These are phyloP conservation scores for Suillus hirtellus DNA, from an alignment of 768 basidiomycete species.

Conservation along the genomic window DNA sequence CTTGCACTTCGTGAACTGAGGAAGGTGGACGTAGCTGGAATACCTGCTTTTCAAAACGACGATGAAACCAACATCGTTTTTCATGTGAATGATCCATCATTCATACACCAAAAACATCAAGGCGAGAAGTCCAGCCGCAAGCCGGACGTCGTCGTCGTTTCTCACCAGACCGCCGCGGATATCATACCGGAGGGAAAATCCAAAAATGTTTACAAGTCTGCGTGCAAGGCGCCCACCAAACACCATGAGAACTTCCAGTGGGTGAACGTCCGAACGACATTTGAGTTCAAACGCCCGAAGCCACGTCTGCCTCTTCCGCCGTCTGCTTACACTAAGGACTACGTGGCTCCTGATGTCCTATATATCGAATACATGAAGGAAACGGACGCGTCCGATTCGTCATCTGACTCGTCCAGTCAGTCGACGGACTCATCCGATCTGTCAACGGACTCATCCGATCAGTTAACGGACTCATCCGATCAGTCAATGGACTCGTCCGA, in stretches of 20 bases:
- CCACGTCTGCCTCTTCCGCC: background rate
- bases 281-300: background rate
- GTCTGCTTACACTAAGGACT: background rate
- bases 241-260: background rate
- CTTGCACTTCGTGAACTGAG: background rate
- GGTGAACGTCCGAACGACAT: background rate
- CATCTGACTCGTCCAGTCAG: too few relatives aligned
- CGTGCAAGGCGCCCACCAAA: background rate
- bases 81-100: slow-evolving; percentile 2
- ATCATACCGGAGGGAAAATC: slow-evolving; percentile 1
- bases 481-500: too few relatives aligned
- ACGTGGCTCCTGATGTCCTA: background rate
- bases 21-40: background rate
- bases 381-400: background rate
- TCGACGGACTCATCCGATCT: too few relatives aligned
- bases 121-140: slow-evolving; percentile 1
- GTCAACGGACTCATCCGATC: too few relatives aligned
- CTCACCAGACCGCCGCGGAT: background rate
- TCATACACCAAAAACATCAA: background rate
- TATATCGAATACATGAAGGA: background rate
- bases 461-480: too few relatives aligned
- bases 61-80: background rate
- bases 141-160: slow-evolving; percentile 5
- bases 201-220: background rate
- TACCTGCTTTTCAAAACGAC: background rate